Evolutionary conservation across 2,329 filamentous ascomycete species (phyloP).

Genomic region (Setomelanomma holmii): DNA sequence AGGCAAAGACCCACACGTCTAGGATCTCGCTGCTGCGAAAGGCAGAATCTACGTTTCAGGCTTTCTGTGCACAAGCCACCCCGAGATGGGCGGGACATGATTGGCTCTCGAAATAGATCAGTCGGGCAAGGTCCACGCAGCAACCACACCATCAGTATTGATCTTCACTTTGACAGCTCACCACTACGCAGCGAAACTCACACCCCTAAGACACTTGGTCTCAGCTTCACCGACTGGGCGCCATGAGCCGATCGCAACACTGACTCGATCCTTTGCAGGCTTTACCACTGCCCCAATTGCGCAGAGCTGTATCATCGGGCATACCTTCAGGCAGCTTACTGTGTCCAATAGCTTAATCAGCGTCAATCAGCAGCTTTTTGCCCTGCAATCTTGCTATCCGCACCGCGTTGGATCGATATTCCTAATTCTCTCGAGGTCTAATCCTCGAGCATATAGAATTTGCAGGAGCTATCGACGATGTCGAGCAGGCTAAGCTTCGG

Average conservation of each 20-base stretch:
- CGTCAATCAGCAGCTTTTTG: constrained; percentile 4
- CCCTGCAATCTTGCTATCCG: background rate
- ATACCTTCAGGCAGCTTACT: background rate
- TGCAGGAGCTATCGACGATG: constrained; percentile 1
- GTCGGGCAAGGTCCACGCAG: constrained; percentile 13
- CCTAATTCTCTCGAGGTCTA: background rate
- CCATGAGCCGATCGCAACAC: background rate
- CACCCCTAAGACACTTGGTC: background rate
- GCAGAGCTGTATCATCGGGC: too few relatives aligned
- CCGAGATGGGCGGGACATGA: constrained; percentile 11
- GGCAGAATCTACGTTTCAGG: constrained; percentile 15
- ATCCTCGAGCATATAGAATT: background rate
- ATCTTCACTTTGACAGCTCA: constrained; percentile 14
- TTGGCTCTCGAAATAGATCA: constrained; percentile 29
- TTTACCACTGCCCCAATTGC: too few relatives aligned
- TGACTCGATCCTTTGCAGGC: too few relatives aligned
- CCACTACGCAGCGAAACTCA: constrained; percentile 7
- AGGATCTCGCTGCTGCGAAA: constrained; percentile 9
- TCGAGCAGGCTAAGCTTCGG: constrained; percentile 7
- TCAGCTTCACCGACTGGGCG: background rate
- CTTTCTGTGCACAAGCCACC: constrained; percentile 4
- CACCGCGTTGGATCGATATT: too few relatives aligned
- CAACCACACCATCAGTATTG: constrained; percentile 22
- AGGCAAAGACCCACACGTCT: constrained; percentile 2
- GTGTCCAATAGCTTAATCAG: constrained; percentile 1